Conservation (phyloP, 306 rosid species). For the Citrullus colocynthis region DNA sequence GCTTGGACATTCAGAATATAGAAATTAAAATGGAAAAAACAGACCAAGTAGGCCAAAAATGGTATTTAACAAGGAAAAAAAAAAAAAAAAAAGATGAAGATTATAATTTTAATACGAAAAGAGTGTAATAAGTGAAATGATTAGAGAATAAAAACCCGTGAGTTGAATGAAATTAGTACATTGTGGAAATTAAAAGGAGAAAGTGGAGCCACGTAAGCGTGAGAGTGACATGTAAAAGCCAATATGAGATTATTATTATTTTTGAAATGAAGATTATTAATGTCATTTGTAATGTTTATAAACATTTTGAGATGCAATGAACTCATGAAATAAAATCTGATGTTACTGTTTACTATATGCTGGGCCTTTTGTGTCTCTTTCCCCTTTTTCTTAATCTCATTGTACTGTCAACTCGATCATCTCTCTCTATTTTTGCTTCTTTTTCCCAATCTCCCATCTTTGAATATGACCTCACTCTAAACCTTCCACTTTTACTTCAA, state of each 20-base stretch:
- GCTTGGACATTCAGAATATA: too few species aligned
- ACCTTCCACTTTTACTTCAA: background rate
- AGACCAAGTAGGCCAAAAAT: too few species aligned
- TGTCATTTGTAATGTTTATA: too few species aligned
- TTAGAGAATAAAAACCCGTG: background rate
- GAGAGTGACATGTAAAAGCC: background rate
- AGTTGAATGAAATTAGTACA: background rate
- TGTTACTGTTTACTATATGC: background rate
- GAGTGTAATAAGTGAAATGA: background rate
- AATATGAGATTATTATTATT: background rate
- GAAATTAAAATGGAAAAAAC: too few species aligned
- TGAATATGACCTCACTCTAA: background rate
- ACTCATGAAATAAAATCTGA: background rate
- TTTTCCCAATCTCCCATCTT: background rate
- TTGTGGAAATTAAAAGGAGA: background rate
- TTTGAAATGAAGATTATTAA: too few species aligned
- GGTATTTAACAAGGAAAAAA: too few species aligned
- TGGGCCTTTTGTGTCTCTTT: background rate
- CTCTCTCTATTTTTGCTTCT: background rate
- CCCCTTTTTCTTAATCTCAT: background rate
- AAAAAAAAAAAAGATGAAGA: too few species aligned
- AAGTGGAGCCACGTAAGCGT: background rate
- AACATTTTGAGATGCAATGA: too few species aligned
- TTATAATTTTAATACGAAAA: background rate
- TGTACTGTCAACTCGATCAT: constrained; percentile 3